These are phyloP conservation scores for Diddensiella santjacobensis DNA, from an alignment of 805 yeast genomes.

Conservation along the genomic window DNA sequence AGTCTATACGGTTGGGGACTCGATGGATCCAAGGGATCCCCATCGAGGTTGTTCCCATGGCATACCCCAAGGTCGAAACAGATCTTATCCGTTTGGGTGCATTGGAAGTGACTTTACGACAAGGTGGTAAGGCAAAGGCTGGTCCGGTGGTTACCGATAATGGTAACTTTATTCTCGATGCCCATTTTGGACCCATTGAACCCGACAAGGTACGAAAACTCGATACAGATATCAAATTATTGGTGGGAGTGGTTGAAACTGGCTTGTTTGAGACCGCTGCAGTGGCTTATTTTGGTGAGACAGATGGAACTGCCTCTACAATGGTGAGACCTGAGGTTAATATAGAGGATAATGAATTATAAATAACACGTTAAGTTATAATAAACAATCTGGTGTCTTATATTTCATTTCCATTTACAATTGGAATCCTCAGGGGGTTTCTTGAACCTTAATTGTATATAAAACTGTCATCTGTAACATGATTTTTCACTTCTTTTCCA, in stretches of 20 bases:
- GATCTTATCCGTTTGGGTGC: conserved; percentile 68
- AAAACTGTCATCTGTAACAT: too few species aligned
- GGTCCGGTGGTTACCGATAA: conserved; percentile 97
- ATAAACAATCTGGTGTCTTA: too few species aligned
- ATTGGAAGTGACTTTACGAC: conserved; percentile 59
- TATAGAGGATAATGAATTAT: too few species aligned
- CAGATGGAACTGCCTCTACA: conserved; percentile 55
- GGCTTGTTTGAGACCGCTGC: conserved; percentile 76
- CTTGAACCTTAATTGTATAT: too few species aligned
- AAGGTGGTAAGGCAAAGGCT: conserved; percentile 89
- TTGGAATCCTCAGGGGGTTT: too few species aligned
- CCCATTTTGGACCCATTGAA: conserved; percentile 77
- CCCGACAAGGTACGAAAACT: conserved; percentile 44
- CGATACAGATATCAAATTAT: conserved; percentile 61
- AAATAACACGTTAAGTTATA: too few species aligned
- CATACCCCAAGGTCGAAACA: conserved; percentile 69
- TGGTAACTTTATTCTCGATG: conserved; percentile 88
- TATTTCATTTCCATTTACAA: too few species aligned
- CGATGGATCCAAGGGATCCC: conserved; percentile 92
- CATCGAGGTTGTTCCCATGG: conserved; percentile 87
- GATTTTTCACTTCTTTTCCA: too few species aligned
- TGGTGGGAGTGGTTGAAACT: conserved; percentile 95
- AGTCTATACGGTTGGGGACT: conserved; percentile 67
- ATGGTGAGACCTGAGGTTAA: not conserved
- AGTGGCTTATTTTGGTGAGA: conserved; percentile 86